These are phyloP conservation scores for Guillardia theta DNA, from an alignment of 78 protist species.

Conservation along the genomic window DNA sequence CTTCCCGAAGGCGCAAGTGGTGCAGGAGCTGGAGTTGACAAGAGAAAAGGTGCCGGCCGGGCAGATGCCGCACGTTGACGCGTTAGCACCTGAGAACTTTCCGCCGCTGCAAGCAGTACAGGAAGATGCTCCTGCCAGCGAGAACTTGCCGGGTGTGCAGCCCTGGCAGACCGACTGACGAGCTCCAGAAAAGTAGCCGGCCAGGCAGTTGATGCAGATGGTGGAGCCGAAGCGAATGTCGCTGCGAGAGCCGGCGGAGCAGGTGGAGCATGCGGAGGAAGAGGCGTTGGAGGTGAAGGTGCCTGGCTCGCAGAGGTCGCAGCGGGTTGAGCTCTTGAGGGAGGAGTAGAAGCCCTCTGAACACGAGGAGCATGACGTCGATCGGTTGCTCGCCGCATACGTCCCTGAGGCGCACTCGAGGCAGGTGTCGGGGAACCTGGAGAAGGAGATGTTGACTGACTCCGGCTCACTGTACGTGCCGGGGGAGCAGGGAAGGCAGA, in stretches of 20 bases:
- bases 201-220: not conserved
- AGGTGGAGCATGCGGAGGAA: not conserved
- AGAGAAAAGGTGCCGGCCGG: not conserved
- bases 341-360: not conserved
- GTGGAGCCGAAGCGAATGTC: not conserved
- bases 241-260: not conserved
- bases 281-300: not conserved
- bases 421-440: too few species aligned
- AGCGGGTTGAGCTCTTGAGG: not conserved
- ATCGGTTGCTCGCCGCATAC: not conserved
- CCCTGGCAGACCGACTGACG: not conserved
- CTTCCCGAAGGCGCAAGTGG: not conserved
- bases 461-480: not conserved
- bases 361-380: not conserved
- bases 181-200: not conserved
- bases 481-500: not conserved
- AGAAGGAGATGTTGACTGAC: too few species aligned
- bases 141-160: not conserved
- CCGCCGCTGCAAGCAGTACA: too few species aligned
- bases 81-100: not conserved
- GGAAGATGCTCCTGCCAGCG: not conserved
- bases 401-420: not conserved
- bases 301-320: not conserved
- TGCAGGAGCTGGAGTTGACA: not conserved
- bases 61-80: not conserved